Percentiles rank a stretch among this genome's conserved stretches.
Conservation (phyloP, 176 grass and related monocot genomes). For the Oryza punctata region DNA sequence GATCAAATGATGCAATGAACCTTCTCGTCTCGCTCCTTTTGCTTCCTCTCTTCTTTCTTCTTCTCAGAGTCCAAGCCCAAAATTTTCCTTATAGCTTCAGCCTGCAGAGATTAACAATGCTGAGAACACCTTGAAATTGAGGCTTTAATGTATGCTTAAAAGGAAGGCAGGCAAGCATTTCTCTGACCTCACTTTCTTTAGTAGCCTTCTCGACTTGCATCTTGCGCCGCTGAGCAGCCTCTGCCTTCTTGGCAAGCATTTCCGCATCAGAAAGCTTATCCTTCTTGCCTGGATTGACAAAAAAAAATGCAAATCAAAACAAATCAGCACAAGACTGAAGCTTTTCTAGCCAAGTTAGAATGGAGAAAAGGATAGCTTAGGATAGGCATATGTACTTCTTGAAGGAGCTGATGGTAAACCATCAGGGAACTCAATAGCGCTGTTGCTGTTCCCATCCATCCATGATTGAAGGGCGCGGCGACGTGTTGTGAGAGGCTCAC, state of each 20-base stretch:
- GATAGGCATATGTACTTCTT: conserved; percentile 51
- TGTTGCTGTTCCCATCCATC: conserved; percentile 57
- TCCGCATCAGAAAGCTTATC: conserved; percentile 70
- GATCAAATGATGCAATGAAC: conserved; percentile 37
- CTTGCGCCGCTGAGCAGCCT: conserved; percentile 71
- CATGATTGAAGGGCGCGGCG: conserved; percentile 77
- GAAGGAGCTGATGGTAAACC: conserved; percentile 60
- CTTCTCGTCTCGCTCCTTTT: conserved; percentile 85
- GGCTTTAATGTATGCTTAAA: background rate
- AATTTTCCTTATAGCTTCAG: conserved; percentile 94
- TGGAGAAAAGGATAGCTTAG: background rate
- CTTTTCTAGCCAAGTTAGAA: background rate
- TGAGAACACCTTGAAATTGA: conserved; percentile 6
- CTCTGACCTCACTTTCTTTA: conserved; percentile 68
- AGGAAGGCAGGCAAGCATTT: background rate
- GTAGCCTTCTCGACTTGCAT: conserved; percentile 78
- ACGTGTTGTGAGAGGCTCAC: conserved; percentile 69
- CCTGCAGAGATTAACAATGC: conserved; percentile 41
- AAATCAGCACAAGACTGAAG: conserved; percentile 1
- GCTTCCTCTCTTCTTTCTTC: conserved; percentile 98
- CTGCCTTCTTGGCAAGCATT: conserved; percentile 70
- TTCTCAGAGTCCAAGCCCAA: conserved; percentile 85
- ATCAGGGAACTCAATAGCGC: conserved; percentile 63
- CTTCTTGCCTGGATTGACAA: conserved; percentile 59
- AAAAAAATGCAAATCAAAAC: conserved; percentile 15